Conservation (phyloP, 2,329 filamentous ascomycete genomes). For the Pseudofabraea citricarpa region DNA sequence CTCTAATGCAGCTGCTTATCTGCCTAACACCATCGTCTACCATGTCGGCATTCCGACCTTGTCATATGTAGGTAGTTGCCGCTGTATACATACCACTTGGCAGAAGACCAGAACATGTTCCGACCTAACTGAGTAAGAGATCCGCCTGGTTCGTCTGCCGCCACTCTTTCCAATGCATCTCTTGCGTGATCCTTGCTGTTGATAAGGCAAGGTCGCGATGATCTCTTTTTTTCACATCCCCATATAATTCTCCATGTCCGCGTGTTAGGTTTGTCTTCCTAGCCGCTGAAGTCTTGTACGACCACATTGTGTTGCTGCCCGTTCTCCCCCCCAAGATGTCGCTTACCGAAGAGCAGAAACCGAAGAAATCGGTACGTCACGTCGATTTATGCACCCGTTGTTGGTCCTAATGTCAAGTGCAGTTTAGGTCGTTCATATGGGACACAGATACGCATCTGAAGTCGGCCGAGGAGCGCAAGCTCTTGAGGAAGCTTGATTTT, state of each 20-base stretch:
- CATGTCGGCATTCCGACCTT: too few species aligned
- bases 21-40: too few species aligned
- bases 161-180: too few species aligned
- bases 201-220: background rate
- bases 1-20: too few species aligned
- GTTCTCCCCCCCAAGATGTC: too few species aligned
- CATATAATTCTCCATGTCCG: background rate
- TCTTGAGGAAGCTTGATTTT: conserved; percentile 39
- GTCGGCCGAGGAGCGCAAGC: conserved; percentile 69
- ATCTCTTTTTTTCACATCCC: background rate
- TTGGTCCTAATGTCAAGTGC: conserved; percentile 52
- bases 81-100: too few species aligned
- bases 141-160: too few species aligned
- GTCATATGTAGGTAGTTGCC: too few species aligned
- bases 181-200: background rate
- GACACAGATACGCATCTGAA: conserved; percentile 69
- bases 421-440: conserved; percentile 71
- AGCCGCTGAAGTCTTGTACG: too few species aligned
- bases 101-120: too few species aligned
- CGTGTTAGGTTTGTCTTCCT: background rate
- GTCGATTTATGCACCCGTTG: conserved; percentile 56
- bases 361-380: conserved; percentile 68
- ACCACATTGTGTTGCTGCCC: too few species aligned
- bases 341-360: background rate
- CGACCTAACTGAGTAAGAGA: too few species aligned